Percentiles rank a stretch among this genome's conserved stretches.
These are phyloP conservation scores for Mrakia gelida DNA, from an alignment of 768 basidiomycete species.

Conservation along the genomic window DNA sequence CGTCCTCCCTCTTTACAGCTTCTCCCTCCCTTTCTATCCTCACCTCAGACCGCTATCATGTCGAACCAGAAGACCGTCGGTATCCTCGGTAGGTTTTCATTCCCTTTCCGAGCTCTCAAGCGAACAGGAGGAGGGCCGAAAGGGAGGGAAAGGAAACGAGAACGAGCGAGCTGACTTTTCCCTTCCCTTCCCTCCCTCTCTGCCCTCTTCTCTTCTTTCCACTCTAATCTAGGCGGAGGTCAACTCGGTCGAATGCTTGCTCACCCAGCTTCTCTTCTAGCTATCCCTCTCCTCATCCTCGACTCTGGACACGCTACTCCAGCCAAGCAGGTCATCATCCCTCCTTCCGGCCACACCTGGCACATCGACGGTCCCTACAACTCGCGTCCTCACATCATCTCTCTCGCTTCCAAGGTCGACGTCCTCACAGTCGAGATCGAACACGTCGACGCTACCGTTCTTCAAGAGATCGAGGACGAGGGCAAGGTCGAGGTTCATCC, in stretches of 20 bases:
- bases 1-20: background rate
- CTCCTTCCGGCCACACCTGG: constrained; percentile 47
- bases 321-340: constrained; percentile 79
- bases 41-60: background rate
- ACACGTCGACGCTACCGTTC: constrained; percentile 75
- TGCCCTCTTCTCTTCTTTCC: background rate
- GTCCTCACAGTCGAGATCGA: constrained; percentile 94
- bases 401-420: constrained; percentile 74
- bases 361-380: constrained; percentile 90
- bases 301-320: constrained; percentile 75
- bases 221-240: constrained; percentile 66
- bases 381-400: constrained; percentile 68
- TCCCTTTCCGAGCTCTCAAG: background rate
- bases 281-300: constrained; percentile 75
- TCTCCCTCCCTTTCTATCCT: background rate
- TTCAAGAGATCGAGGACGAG: constrained; percentile 50
- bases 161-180: background rate
- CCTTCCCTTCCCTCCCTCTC: constrained; percentile 7
- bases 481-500: constrained; percentile 63
- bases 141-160: no score
- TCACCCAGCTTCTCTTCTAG: constrained; percentile 78
- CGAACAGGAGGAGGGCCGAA: background rate
- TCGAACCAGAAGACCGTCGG: constrained; percentile 41
- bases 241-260: constrained; percentile 97
- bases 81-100: constrained; percentile 40